Evolutionary conservation across 2,329 filamentous ascomycete species (phyloP).

Genomic region (Podosphaera fusca): DNA sequence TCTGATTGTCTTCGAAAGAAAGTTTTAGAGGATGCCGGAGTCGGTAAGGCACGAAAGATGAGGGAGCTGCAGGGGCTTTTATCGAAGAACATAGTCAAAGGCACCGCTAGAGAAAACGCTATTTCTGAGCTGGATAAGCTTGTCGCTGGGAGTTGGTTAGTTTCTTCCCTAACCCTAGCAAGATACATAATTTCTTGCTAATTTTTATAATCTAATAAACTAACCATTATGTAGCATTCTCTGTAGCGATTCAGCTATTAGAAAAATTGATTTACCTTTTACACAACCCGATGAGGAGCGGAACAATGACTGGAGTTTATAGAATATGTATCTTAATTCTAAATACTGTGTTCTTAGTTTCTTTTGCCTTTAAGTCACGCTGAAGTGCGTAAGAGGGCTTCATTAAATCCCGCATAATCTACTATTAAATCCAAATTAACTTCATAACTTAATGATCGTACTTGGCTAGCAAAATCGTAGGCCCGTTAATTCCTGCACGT

Average conservation of each 20-base stretch:
- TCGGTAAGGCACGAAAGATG: constrained; percentile 56
- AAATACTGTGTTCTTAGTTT: too few relatives aligned
- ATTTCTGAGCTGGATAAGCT: constrained; percentile 79
- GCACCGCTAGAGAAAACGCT: constrained; percentile 54
- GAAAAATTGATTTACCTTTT: constrained; percentile 83
- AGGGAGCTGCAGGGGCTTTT: constrained; percentile 69
- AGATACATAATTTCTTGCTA: constrained; percentile 9
- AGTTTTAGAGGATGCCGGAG: constrained; percentile 61
- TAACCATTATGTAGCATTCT: constrained; percentile 38
- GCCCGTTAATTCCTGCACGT: too few relatives aligned
- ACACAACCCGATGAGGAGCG: constrained; percentile 48
- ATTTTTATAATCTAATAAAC: not conserved
- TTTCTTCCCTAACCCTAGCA: constrained; percentile 5
- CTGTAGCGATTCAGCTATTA: constrained; percentile 87
- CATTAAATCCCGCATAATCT: too few relatives aligned
- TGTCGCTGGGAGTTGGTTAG: constrained; percentile 71
- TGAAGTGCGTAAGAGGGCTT: too few relatives aligned
- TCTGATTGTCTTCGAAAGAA: constrained; percentile 76
- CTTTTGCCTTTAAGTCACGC: too few relatives aligned
- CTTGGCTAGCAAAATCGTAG: too few relatives aligned
- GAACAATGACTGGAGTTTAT: constrained; percentile 47
- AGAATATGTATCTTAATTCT: too few relatives aligned
- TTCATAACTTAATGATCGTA: too few relatives aligned
- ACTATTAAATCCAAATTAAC: too few relatives aligned
- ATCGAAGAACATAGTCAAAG: constrained; percentile 47